Percentiles rank a stretch among this genome's conserved stretches.
Conservation (phyloP, 768 basidiomycete genomes). For the Dacryopinax spathularia region DNA sequence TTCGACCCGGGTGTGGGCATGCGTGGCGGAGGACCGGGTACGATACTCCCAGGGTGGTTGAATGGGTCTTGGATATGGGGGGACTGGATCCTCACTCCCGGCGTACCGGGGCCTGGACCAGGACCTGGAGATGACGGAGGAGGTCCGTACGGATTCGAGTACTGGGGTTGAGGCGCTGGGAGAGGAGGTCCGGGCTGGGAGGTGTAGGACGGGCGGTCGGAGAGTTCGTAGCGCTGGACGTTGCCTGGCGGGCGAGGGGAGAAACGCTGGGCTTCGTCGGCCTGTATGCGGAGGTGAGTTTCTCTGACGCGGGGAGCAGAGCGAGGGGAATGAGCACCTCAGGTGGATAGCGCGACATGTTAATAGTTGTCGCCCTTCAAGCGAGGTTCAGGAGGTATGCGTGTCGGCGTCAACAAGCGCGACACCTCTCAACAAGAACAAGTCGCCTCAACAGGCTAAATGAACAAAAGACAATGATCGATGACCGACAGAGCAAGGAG, state of each 20-base stretch:
- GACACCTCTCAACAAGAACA: too few species aligned
- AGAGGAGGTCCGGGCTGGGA: not conserved
- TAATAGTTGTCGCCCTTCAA: not conserved
- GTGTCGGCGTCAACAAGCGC: too few species aligned
- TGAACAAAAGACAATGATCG: too few species aligned
- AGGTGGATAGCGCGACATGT: conserved; percentile 1
- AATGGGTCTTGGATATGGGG: not conserved
- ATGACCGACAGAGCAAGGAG: too few species aligned
- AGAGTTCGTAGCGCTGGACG: not conserved
- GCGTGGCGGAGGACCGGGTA: not conserved
- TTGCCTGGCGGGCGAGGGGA: not conserved
- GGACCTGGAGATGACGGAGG: too few species aligned
- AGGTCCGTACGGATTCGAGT: too few species aligned
- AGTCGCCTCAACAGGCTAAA: too few species aligned
- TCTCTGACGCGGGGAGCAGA: not conserved
- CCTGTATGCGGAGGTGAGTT: not conserved
- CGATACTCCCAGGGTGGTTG: not conserved
- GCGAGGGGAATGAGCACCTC: not conserved
- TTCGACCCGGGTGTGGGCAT: not conserved
- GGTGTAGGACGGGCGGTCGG: not conserved
- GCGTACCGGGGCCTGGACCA: not conserved
- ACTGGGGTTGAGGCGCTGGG: too few species aligned
- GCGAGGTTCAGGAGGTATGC: too few species aligned
- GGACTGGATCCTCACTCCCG: not conserved
- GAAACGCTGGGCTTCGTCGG: not conserved